A percentile compares a stretch with the other conserved stretches of the same genome.
Evolutionary conservation across 1,284 basidiomycete genomes (phyloP).

Genomic region (Vanrija humicola): DNA sequence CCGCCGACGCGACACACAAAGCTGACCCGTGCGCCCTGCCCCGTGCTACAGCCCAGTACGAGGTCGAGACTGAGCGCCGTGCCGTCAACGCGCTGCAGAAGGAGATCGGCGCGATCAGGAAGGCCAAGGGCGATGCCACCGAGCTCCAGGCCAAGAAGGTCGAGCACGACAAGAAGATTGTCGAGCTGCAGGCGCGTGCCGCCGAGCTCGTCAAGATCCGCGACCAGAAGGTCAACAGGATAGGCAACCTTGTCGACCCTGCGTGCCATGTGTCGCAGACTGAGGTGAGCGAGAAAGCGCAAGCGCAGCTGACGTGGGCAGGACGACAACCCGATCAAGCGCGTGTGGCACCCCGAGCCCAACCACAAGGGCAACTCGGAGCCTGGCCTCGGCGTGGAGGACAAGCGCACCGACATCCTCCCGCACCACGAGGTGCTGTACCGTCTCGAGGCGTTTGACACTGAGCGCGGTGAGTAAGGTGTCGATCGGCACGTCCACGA

Average conservation of each 20-base stretch:
- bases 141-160: conserved; percentile 79
- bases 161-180: conserved; percentile 69
- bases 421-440: conserved; percentile 96
- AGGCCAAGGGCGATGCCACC: conserved; percentile 87
- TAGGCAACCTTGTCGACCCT: conserved; percentile 91
- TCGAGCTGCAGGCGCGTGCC: conserved; percentile 63
- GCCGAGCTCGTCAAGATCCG: conserved; percentile 70
- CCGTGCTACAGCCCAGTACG: conserved; percentile 67
- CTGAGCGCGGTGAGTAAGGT: conserved; percentile 70
- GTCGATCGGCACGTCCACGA: background rate
- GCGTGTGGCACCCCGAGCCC: conserved; percentile 82
- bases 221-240: conserved; percentile 65
- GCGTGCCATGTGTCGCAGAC: conserved; percentile 79
- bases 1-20: background rate
- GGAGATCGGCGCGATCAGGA: conserved; percentile 89
- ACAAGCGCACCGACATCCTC: conserved; percentile 67
- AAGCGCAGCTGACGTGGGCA: conserved; percentile 24
- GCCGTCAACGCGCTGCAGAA: conserved; percentile 88
- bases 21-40: background rate
- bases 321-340: conserved; percentile 84
- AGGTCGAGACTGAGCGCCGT: conserved; percentile 71
- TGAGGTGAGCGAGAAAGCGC: conserved; percentile 59
- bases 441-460: conserved; percentile 89
- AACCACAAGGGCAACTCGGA: conserved; percentile 55
- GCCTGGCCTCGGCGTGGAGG: conserved; percentile 52